These are phyloP conservation scores for Aspergillus jensenii DNA, from an alignment of 2,329 filamentous ascomycete species.

Conservation along the genomic window DNA sequence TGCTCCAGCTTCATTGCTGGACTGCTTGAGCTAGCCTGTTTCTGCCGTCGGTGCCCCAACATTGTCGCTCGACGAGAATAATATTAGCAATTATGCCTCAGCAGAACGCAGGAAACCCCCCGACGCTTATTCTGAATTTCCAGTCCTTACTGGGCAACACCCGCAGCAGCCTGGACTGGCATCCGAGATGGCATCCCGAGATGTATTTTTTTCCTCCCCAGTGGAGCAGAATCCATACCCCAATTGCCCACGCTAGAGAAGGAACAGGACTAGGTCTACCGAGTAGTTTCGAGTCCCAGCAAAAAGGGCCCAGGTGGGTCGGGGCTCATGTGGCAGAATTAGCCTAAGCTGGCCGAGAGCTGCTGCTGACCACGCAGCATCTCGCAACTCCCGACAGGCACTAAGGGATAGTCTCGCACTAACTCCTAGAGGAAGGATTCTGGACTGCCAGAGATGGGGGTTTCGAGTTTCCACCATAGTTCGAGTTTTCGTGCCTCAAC, in stretches of 20 bases:
- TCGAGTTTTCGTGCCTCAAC: constrained; percentile 4
- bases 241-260: constrained; percentile 6
- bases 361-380: constrained; percentile 1
- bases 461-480: not conserved
- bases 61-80: not conserved
- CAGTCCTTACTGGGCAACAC: not conserved
- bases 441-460: constrained; percentile 15
- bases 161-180: not conserved
- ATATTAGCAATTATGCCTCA: not conserved
- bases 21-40: too few species aligned
- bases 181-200: constrained; percentile 19
- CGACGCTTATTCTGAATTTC: too few species aligned
- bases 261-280: constrained; percentile 11
- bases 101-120: not conserved
- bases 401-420: not conserved
- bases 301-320: constrained; percentile 11
- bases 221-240: constrained; percentile 12
- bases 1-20: not conserved
- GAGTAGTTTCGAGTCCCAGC: constrained; percentile 12
- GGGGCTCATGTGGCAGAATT: constrained; percentile 19
- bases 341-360: constrained; percentile 8
- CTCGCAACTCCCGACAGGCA: constrained; percentile 6
- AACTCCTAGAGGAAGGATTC: constrained; percentile 25
- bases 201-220: constrained; percentile 2
- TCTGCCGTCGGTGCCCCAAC: not conserved